Evolutionary conservation across 352 stramenopile genomes (phyloP), one percentile per base, ranked within the genome.

Genomic region (Globisporangium alternatum): DNA sequence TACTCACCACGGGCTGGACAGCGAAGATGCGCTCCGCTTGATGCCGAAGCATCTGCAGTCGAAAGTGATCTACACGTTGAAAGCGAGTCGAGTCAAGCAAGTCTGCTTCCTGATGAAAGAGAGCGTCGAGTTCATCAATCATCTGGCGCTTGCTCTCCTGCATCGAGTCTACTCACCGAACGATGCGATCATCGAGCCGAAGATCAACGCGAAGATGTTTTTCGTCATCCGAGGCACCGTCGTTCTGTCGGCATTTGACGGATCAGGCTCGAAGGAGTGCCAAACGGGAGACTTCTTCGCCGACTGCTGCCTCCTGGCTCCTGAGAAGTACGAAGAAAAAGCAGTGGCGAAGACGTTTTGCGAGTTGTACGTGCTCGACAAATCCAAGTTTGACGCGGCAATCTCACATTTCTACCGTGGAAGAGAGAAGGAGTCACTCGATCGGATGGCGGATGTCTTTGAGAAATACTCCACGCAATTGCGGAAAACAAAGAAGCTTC

Each of bases 281-380:
- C 75, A 86, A 52, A 86, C 71, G 0, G 83, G 80, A 3, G 80
- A 89, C 37, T 89, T 86, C 53, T 91, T 91, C 48, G 80, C 83
- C 0, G 83, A 88, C 41, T 76, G 59, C n/a, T 90, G 80, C 31
- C 59, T 91, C 9, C 65, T 91, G 4, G 60, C 60, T 2, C 78
- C 83, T 0, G 82, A 88, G 8, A 76, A 67, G 45, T 89, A 83
- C 47, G 81, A 91, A 57, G 83, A 92, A 53, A 90, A 88, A 41
- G 85, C 85, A 0, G 60, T 83, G 0, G 85, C 85, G 5, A 90
- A 89, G 61, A 90, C 85, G 0, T 94, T 94, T 59, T 94, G 83
- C n/a, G 85, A 94, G 51, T 71, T 94, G 2, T 90, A 91, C 48
- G 80, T 89, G 19, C 63, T 94, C 9, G 75, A 87, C 3, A 90